Conservation (phyloP, 768 basidiomycete genomes). For the Arthromyces matolae region DNA sequence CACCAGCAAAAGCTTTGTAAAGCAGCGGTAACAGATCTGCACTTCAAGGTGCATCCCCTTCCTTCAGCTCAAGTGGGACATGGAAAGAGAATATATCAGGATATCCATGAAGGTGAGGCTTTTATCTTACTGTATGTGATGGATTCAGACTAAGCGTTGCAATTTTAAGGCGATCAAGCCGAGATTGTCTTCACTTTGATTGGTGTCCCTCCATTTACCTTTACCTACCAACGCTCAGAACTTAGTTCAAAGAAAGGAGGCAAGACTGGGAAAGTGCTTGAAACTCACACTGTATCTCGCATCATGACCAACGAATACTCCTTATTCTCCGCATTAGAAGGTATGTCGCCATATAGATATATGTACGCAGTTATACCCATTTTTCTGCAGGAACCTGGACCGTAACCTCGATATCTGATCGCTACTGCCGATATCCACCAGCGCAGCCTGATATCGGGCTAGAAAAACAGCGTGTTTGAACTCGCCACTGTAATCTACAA, state of each 20-base stretch:
- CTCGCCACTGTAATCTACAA: slow-evolving; percentile 17
- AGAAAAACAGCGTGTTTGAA: slow-evolving; percentile 31
- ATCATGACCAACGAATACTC: slow-evolving; percentile 76
- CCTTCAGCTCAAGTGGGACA: slow-evolving; percentile 89
- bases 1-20: slow-evolving; percentile 93
- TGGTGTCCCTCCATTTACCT: slow-evolving; percentile 94
- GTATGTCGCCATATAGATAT: slow-evolving; percentile 35
- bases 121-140: not conserved
- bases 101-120: slow-evolving; percentile 80
- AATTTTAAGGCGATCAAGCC: slow-evolving; percentile 73
- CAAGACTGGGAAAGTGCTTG: slow-evolving; percentile 74
- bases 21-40: slow-evolving; percentile 71
- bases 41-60: slow-evolving; percentile 71
- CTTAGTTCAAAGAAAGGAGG: slow-evolving; percentile 62
- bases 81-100: slow-evolving; percentile 76
- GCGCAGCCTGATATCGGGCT: slow-evolving; percentile 48
- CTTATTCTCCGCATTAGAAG: slow-evolving; percentile 89
- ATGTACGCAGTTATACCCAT: not conserved
- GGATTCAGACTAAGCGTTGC: not conserved
- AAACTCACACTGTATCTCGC: slow-evolving; percentile 87
- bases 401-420: slow-evolving; percentile 87
- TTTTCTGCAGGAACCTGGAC: slow-evolving; percentile 74
- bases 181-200: slow-evolving; percentile 88
- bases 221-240: slow-evolving; percentile 89
- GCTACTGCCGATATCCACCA: slow-evolving; percentile 85